Percentiles rank a stretch among this genome's conserved stretches.
phyloP scores from a whole-genome alignment of 176 grass and related monocot genomes.

The Eragrostis curvula region DNA sequence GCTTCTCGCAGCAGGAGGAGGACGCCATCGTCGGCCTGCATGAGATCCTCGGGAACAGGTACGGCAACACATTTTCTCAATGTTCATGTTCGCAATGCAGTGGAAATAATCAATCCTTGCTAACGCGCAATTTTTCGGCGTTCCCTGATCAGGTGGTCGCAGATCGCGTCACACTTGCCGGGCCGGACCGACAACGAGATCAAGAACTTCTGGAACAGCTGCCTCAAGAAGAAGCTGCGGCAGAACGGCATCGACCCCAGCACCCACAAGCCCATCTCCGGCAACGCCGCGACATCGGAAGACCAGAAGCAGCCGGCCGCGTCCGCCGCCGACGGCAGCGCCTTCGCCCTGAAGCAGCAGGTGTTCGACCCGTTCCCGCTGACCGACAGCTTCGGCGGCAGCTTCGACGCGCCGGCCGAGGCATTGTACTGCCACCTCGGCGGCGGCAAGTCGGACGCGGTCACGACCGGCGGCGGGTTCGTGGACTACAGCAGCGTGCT shows the following conservation, averaged over 20 bases:
- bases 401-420: slow-evolving; percentile 36
- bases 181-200: slow-evolving; percentile 95
- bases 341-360: slow-evolving; percentile 22
- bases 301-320: slow-evolving; percentile 20
- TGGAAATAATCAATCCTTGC: neutral
- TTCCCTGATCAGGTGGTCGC: slow-evolving; percentile 72
- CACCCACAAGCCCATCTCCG: slow-evolving; percentile 70
- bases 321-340: neutral
- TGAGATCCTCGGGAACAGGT: slow-evolving; percentile 85
- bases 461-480: slow-evolving; percentile 35
- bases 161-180: slow-evolving; percentile 83
- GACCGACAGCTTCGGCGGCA: slow-evolving; percentile 50
- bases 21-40: slow-evolving; percentile 77
- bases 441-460: slow-evolving; percentile 34
- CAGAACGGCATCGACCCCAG: slow-evolving; percentile 77
- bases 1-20: slow-evolving; percentile 95
- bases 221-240: slow-evolving; percentile 89
- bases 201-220: slow-evolving; percentile 94
- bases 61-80: neutral
- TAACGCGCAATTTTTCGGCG: neutral
- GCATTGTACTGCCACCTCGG: slow-evolving; percentile 37
- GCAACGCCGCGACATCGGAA: neutral
- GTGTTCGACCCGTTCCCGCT: slow-evolving; percentile 77
- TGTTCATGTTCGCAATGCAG: neutral
- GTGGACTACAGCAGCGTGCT: slow-evolving; percentile 73